phyloP scores from a whole-genome alignment of 495 filamentous ascomycete species.

The Pyronema omphalodes region DNA sequence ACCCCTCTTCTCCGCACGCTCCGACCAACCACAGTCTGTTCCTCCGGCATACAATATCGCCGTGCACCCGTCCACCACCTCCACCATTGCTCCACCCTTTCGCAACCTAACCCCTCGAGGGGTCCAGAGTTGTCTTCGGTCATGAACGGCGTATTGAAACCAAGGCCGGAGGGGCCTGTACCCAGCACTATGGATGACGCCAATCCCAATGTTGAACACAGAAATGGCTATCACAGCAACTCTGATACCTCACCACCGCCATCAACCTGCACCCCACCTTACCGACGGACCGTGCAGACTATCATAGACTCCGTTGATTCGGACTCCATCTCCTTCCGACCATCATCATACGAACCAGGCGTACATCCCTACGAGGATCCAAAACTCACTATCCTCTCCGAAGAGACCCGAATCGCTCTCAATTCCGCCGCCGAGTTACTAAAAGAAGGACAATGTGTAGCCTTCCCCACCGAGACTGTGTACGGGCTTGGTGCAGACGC shows the following conservation, averaged over 20 bases:
- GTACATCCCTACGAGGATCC: constrained; percentile 20
- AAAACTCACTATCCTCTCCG: constrained; percentile 10
- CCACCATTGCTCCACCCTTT: not conserved
- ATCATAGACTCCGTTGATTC: constrained; percentile 8
- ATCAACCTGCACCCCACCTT: not conserved
- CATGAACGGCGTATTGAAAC: constrained; percentile 1
- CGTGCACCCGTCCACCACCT: not conserved
- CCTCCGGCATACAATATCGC: not conserved
- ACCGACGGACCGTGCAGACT: constrained; percentile 14
- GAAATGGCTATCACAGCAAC: constrained; percentile 1
- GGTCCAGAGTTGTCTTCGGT: constrained; percentile 1
- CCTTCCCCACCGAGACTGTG: constrained; percentile 95
- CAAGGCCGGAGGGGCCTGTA: not conserved
- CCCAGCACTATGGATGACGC: not conserved
- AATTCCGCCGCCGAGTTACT: constrained; percentile 11
- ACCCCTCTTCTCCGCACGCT: constrained; percentile 4
- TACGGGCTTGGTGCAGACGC: constrained; percentile 94
- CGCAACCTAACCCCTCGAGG: not conserved
- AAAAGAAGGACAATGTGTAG: constrained; percentile 33
- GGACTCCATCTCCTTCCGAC: constrained; percentile 12
- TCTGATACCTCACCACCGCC: constrained; percentile 2
- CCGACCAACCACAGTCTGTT: not conserved
- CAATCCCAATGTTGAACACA: not conserved
- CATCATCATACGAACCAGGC: constrained; percentile 6
- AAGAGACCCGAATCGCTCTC: constrained; percentile 6